Evolutionary conservation across 176 grass and related monocot species (phyloP), one percentile per base, ranked within the genome.

Genomic region (Puccinellia tenuiflora): DNA sequence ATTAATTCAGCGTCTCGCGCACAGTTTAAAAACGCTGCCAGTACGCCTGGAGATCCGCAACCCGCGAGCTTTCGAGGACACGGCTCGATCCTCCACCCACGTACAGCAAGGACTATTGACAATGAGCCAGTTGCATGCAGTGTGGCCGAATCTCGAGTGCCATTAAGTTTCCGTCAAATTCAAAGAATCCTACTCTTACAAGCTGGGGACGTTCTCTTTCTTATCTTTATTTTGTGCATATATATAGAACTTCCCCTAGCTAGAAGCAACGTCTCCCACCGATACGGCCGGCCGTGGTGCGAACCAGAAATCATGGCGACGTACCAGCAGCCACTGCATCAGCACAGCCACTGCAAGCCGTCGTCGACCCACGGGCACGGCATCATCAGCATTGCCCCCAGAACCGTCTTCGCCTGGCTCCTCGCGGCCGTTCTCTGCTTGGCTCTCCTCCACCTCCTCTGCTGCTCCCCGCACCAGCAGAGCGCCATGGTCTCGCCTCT

Each of bases 361-460:
- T 21, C 64, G 11, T 43, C 67, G 8, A 8, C 35, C 5, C 9
- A 21, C 0, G 25, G 1, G 15, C 13, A 17, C 14, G 25, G 1
- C 5, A 21, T 39, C 10, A 28, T n/a, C 69, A 37, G 37, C 33
- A 24, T 11, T 47, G 80, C 14, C 2, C 24, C 22, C 2, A 84
- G 33, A 42, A 79, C 48, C 14, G 40, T 54, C 21, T 1, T 77
- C 9, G 38, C 39, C 3, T 77, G 40, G 54, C 84, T 59, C 31
- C 4, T 76, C 18, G 3, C 15, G 21, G 70, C 56, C 14, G 16
- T 62, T 2, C 56, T 84, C 8, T 50, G 7, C 21, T 4, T 84
- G 1, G 81, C 81, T 24, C 81, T 84, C 70, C 70, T 75, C 81
- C 70, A 84, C 69, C 42, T 75, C 56, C 56, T 75, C 70, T 37